Conservation (phyloP, 306 rosid genomes). For the Fragaria ananassa region DNA sequence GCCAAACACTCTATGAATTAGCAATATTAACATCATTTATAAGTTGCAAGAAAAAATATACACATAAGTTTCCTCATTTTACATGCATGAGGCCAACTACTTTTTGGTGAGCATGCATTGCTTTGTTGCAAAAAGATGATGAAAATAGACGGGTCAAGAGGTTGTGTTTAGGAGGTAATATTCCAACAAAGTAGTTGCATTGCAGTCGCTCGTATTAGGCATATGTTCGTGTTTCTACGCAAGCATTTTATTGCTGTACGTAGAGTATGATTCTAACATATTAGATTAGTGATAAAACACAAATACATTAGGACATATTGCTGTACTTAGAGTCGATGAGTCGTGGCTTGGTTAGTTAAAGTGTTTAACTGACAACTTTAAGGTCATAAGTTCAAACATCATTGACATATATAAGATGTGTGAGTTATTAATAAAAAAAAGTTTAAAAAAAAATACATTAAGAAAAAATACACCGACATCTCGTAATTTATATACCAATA, state of each 20-base stretch:
- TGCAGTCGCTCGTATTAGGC: not conserved
- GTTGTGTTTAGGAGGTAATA: not conserved
- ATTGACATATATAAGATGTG: too few species aligned
- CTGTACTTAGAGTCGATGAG: too few species aligned
- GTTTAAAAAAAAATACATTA: too few species aligned
- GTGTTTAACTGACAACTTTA: too few species aligned
- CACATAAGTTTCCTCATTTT: not conserved
- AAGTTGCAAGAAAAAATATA: not conserved
- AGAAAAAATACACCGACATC: not conserved
- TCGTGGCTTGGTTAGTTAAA: too few species aligned
- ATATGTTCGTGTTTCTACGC: not conserved
- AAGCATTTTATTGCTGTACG: not conserved
- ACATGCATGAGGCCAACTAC: not conserved
- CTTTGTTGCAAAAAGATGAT: not conserved
- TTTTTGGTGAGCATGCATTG: not conserved
- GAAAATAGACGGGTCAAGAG: not conserved
- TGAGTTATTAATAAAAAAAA: too few species aligned
- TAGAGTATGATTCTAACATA: not conserved
- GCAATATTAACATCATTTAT: not conserved
- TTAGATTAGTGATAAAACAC: too few species aligned
- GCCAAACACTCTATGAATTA: not conserved
- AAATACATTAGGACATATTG: too few species aligned
- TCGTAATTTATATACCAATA: too few species aligned
- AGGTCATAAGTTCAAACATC: too few species aligned
- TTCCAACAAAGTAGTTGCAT: not conserved